phyloP scores from a whole-genome alignment of 23 red algal species.

The Gracilariopsis chorda region DNA sequence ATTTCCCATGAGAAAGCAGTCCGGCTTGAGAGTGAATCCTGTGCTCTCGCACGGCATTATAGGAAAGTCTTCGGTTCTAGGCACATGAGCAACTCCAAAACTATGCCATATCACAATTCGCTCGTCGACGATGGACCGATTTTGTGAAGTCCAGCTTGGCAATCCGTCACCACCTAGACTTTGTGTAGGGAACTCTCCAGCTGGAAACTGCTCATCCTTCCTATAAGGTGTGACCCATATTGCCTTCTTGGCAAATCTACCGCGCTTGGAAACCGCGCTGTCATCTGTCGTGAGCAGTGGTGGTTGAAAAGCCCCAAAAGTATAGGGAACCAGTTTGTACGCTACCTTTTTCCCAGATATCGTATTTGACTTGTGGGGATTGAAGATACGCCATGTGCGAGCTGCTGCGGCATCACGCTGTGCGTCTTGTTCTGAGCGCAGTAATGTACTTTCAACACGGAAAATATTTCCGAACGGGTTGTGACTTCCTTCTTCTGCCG shows the following conservation, averaged over 20 bases:
- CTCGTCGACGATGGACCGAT: conserved; percentile 52
- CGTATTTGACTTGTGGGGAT: conserved; percentile 37
- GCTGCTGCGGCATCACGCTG: conserved; percentile 2
- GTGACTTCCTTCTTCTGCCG: not conserved
- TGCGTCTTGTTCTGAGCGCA: conserved; percentile 22
- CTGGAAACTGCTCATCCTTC: conserved; percentile 61
- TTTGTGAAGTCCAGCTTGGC: conserved; percentile 10
- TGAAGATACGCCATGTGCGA: conserved; percentile 64
- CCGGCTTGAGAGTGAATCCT: conserved; percentile 75
- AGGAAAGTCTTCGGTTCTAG: conserved; percentile 85
- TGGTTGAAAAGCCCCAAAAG: conserved; percentile 4
- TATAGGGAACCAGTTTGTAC: conserved; percentile 78
- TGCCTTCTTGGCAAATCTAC: conserved; percentile 52
- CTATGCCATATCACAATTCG: conserved; percentile 79
- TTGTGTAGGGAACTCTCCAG: conserved; percentile 76
- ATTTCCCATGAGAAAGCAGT: conserved; percentile 76
- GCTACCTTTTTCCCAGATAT: conserved; percentile 59
- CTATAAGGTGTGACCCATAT: conserved; percentile 85
- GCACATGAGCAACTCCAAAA: conserved; percentile 83
- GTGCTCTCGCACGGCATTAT: conserved; percentile 69
- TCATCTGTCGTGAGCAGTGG: conserved; percentile 47
- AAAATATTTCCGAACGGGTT: conserved; percentile 26
- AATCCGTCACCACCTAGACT: conserved; percentile 51
- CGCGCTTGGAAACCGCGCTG: conserved; percentile 41
- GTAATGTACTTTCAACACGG: not conserved